Evolutionary conservation across 495 filamentous ascomycete genomes (phyloP), one percentile per base, ranked within the genome.

Genomic region (Emericellopsis terricola): DNA sequence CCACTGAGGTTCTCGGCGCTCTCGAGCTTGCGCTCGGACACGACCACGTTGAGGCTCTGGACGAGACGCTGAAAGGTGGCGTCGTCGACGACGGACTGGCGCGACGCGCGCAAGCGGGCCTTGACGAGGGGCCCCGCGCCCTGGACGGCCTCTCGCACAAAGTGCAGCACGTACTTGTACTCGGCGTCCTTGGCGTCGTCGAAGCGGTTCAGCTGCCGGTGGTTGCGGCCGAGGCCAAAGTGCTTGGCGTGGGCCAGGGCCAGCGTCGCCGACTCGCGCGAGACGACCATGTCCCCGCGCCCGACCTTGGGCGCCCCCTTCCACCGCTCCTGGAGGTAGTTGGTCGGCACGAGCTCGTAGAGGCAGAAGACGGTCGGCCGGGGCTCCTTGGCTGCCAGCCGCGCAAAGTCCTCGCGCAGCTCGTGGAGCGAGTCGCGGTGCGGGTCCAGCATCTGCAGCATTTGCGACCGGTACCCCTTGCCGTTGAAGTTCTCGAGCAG

Each of bases 191-290:
- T 55, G 2, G 40, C 40, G 20, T 46, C 44, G 11, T 55, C 44
- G 27, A 53, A 53, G 29, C 51, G 50, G 35, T 51, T 48, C 5
- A 57, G 44, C 13, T 50, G 38, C 13, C 52, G 43, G 29, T 57
- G 53, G 23, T 53, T 53, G 13, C 41, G 38, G 1, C 45, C 52
- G 14, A 57, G 38, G 2, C 51, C 53, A 15, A 44, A 39, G 9
- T 49, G 41, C 1, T 50, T 45, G 10, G 42, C 37, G 30, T 46
- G 45, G n/a, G n/a, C n/a, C n/a, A n/a, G n/a, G 1, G 34, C 40
- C n/a, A 57, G 11, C 43, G 29, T 31, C 4, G 29, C 29, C 1
- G 29, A 31, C 3, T 31, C 29, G 3, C 14, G 29, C 3, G 6
- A 16, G 5, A 31, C 29, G 11, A 31, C 16, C 19, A 8, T n/a